phyloP scores from a whole-genome alignment of 495 filamentous ascomycete species.

The Neurospora sp. region DNA sequence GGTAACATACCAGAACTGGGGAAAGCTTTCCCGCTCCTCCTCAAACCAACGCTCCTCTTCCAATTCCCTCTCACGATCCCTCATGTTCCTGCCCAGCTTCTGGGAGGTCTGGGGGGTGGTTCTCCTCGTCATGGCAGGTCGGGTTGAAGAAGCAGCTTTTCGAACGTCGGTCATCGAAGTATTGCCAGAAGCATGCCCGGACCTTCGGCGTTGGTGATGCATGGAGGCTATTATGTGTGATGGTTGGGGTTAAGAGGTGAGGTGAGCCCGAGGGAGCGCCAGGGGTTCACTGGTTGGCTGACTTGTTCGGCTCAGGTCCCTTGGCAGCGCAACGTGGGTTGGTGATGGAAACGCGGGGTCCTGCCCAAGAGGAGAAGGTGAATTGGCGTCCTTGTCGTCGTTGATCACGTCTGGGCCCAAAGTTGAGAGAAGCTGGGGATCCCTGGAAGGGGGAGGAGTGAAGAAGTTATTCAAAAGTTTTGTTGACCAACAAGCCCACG shows the following conservation, averaged over 20 bases:
- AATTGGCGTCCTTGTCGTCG: background rate
- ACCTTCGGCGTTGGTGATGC: slow-evolving; percentile 41
- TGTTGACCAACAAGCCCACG: slow-evolving; percentile 2
- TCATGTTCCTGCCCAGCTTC: slow-evolving; percentile 34
- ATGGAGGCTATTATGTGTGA: slow-evolving; percentile 21
- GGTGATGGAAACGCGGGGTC: no score
- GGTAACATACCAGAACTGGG: slow-evolving; percentile 39
- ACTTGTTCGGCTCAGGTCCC: no score
- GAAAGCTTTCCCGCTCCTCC: slow-evolving; percentile 41
- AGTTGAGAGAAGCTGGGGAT: background rate
- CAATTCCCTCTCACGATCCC: slow-evolving; percentile 34
- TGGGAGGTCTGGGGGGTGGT: slow-evolving; percentile 26
- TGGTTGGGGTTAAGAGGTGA: slow-evolving; percentile 10
- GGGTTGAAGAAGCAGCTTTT: slow-evolving; percentile 26
- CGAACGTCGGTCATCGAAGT: slow-evolving; percentile 40
- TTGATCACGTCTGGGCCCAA: background rate
- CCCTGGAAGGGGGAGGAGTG: background rate
- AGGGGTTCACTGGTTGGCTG: no score
- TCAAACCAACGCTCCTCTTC: slow-evolving; percentile 39
- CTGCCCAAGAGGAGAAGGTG: slow-evolving; percentile 1
- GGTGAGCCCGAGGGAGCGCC: no score
- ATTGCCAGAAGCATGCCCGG: slow-evolving; percentile 37
- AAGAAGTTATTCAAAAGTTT: slow-evolving; percentile 5
- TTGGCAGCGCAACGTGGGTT: no score
- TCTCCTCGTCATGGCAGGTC: slow-evolving; percentile 30